Percentiles rank a stretch among this genome's conserved stretches.
Evolutionary conservation across 1,284 basidiomycete genomes (phyloP).

Genomic region (Ganoderma sp.): DNA sequence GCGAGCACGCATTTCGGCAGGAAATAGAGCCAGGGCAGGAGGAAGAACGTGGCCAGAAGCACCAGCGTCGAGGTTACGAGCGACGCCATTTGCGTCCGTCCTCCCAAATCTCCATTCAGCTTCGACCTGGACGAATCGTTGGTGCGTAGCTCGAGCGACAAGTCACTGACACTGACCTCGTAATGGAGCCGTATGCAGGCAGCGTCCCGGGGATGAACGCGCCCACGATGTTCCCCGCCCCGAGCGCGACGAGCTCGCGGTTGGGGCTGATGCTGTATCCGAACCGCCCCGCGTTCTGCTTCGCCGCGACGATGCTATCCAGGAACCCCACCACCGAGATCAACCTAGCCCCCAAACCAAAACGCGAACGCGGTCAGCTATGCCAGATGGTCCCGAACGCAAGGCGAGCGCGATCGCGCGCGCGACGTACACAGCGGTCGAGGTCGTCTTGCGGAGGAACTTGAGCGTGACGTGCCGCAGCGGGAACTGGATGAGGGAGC

Average conservation of each 20-base stretch:
- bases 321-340: conserved; percentile 80
- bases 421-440: conserved; percentile 71
- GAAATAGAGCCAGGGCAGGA: conserved; percentile 79
- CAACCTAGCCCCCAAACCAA: conserved; percentile 50
- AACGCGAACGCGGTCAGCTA: conserved; percentile 13
- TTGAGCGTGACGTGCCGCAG: conserved; percentile 62
- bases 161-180: conserved; percentile 53
- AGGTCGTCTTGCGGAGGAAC: conserved; percentile 76
- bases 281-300: conserved; percentile 84
- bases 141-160: neutral
- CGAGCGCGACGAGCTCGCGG: conserved; percentile 88
- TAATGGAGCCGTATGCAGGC: conserved; percentile 89
- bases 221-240: conserved; percentile 78
- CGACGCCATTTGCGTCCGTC: conserved; percentile 86
- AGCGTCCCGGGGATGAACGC: conserved; percentile 87
- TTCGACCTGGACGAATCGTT: conserved; percentile 58
- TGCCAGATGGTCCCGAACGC: neutral
- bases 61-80: conserved; percentile 79
- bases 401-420: conserved; percentile 3
- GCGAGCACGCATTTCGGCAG: conserved; percentile 85
- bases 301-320: conserved; percentile 85
- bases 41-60: conserved; percentile 85
- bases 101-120: conserved; percentile 88
- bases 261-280: conserved; percentile 91
- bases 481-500: conserved; percentile 71